These are phyloP conservation scores for Malus asiatica DNA, from an alignment of 306 rosid species.

Conservation along the genomic window DNA sequence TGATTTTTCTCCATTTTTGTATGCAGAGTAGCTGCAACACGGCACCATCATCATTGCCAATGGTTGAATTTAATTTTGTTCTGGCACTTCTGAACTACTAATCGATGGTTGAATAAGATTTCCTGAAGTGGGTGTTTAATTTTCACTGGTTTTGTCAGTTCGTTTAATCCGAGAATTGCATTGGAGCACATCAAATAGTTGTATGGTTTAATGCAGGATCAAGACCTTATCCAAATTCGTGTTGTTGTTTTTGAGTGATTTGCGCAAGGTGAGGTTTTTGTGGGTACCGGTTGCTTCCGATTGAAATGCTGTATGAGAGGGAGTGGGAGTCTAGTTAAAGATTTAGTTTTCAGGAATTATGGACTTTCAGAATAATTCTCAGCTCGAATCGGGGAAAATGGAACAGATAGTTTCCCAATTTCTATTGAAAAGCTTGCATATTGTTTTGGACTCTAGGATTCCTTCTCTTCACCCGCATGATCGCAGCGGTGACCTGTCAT, in stretches of 20 bases:
- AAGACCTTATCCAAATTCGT: neutral
- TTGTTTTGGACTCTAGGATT: slow-evolving; percentile 69
- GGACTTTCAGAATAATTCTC: slow-evolving; percentile 66
- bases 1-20: neutral
- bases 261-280: neutral
- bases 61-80: neutral
- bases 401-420: slow-evolving; percentile 75
- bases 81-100: neutral
- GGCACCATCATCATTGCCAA: neutral
- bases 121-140: neutral
- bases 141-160: neutral
- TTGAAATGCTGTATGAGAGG: slow-evolving; percentile 11
- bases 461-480: slow-evolving; percentile 48
- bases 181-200: neutral
- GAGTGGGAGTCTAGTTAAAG: slow-evolving; percentile 24
- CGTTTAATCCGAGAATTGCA: neutral
- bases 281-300: neutral
- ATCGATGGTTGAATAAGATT: neutral
- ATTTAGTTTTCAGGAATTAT: slow-evolving; percentile 28
- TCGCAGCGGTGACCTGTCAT: slow-evolving; percentile 49
- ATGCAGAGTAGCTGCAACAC: neutral
- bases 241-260: neutral
- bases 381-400: slow-evolving; percentile 61
- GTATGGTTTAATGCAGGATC: neutral
- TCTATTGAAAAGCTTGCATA: slow-evolving; percentile 65